phyloP scores from a whole-genome alignment of 257 asterid genomes.

The Przewalskia tangutica region DNA sequence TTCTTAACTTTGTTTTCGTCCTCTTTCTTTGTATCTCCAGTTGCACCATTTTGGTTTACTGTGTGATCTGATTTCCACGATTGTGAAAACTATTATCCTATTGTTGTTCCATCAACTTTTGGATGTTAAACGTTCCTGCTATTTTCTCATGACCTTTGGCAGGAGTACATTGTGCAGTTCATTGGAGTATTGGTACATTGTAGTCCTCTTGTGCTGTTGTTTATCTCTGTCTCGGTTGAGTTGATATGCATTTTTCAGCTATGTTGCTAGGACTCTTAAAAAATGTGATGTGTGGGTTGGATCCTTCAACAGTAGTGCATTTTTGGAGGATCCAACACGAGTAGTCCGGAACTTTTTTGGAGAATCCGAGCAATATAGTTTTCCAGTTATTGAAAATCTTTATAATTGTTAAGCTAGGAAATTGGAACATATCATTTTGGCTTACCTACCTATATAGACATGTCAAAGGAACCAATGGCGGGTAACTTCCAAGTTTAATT shows the following conservation, averaged over 20 bases:
- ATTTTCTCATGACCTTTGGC: background rate
- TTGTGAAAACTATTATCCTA: background rate
- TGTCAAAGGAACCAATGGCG: background rate
- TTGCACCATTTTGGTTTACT: background rate
- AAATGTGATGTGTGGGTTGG: no score
- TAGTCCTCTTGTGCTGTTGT: background rate
- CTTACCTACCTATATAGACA: background rate
- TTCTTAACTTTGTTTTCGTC: constrained; percentile 17
- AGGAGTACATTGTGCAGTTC: background rate
- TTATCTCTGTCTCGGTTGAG: background rate
- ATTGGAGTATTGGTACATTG: background rate
- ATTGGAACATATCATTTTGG: background rate
- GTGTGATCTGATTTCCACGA: background rate
- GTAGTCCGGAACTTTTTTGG: no score
- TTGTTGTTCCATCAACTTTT: background rate
- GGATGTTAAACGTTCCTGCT: background rate
- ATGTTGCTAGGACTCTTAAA: no score
- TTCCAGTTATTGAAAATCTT: background rate
- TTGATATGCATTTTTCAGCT: background rate
- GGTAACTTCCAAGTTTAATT: background rate
- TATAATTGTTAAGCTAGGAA: background rate
- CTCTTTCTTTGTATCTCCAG: constrained; percentile 4
- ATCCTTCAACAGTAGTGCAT: no score
- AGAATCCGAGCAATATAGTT: no score
- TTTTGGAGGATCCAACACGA: no score